Evolutionary conservation across 148 eudicot genomes (phyloP).

Genomic region (Polygonum maritimum): DNA sequence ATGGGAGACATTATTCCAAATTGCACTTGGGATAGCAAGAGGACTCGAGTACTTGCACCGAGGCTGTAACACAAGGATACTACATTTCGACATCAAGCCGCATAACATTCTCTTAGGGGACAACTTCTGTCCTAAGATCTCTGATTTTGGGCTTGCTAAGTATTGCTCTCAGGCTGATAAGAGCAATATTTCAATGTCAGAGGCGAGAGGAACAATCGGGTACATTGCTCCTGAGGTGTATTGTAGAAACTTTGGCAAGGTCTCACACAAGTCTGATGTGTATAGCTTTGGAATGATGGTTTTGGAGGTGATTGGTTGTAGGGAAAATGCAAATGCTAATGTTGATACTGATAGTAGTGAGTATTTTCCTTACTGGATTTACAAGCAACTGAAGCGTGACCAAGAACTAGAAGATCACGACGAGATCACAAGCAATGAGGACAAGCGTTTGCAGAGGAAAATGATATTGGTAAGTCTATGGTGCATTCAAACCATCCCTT

Average conservation of each 20-base stretch:
- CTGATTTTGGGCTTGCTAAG: slow-evolving; percentile 28
- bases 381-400: slow-evolving; percentile 17
- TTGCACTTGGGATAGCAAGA: slow-evolving; percentile 30
- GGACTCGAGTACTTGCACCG: slow-evolving; percentile 37
- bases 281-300: slow-evolving; percentile 26
- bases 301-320: slow-evolving; percentile 9
- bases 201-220: slow-evolving; percentile 21
- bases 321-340: not conserved
- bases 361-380: slow-evolving; percentile 17
- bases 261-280: not conserved
- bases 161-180: slow-evolving; percentile 5
- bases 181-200: slow-evolving; percentile 18
- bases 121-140: slow-evolving; percentile 22
- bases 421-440: slow-evolving; percentile 8
- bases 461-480: slow-evolving; percentile 39
- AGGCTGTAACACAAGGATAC: slow-evolving; percentile 25
- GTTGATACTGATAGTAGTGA: not conserved
- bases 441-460: slow-evolving; percentile 18
- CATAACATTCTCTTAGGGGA: slow-evolving; percentile 29
- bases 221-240: slow-evolving; percentile 13
- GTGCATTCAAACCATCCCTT: slow-evolving; percentile 35
- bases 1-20: slow-evolving; percentile 16
- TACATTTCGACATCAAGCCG: slow-evolving; percentile 39
- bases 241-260: not conserved
- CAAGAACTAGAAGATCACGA: not conserved